Evolutionary conservation across 495 filamentous ascomycete species (phyloP), one percentile per base, ranked within the genome.

Genomic region (Tricharina praecox): DNA sequence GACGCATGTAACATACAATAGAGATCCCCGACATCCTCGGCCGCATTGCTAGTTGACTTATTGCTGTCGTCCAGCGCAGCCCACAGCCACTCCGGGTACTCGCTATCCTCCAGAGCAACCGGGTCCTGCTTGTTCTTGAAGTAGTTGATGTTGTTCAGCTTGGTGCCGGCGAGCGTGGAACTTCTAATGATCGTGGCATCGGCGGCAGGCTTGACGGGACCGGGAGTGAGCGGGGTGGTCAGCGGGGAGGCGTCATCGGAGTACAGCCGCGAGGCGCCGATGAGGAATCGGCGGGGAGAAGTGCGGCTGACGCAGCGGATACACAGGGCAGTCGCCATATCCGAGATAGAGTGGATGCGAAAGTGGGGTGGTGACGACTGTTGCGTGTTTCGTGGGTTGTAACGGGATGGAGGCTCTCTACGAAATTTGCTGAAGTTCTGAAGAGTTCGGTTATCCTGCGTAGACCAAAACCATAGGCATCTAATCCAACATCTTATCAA

Each of bases 31-130:
- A 61, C 70, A 2, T 68, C 67, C 16, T 63, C 65, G 11, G 64
- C 65, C 8, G 51, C 64, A 4, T 50, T 62, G 1, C 52, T 58
- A 8, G 53, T 60, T 1, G 52, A 55, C 30, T 69, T 70, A 56
- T 70, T 69, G 7, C 50, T 60, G 60, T 71, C 66, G 15, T 75
- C 73, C 20, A 95, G 66, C 52, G 86, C 73, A 0, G 59, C 64
- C 90, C 90, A 97, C 45, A 97, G 66, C 90, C 90, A 97, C 10
- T 68, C 72, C 13, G 90, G 90, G 67, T 97, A 97, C 46, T 85
- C 86, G 25, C 72, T 66, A 61, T 97, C 90, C 45, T 79, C 72
- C 55, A 76, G 67, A 23, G 90, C 90, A 9, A 93, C 53, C 0
- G 77, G 76, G 59, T 85, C 77, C 32, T 71, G 71, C 50, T 61